Evolutionary conservation across 768 basidiomycete species (phyloP), one percentile per base, ranked within the genome.

Genomic region (Kwoniella sp.): DNA sequence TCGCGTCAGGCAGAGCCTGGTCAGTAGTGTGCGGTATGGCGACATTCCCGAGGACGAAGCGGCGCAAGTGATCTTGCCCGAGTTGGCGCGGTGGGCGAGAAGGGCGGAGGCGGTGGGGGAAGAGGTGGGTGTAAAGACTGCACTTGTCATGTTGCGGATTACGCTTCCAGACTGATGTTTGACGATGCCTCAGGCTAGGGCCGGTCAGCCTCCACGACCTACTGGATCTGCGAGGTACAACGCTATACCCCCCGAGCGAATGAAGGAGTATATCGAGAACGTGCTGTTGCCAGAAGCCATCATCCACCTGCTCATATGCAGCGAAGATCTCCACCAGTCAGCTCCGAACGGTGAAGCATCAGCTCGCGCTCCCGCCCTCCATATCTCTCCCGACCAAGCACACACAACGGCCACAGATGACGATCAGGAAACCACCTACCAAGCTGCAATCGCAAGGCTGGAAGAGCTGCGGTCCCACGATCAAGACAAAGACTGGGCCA

Each of bases 1-100:
- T n/a, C 25, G 39, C n/a, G 27, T 28, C 32, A 33, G 41, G 26
- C 12, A n/a, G 22, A 20, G 6, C 20, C 45, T 56, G 26, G 23
- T 12, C 11, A 10, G 20, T 0, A 27, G 20, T 19, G 39, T 17
- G 0, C 14, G 20, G 38, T 58, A 52, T 49, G 69, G 69, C 0
- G 67, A 68, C 44, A 54, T 66, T 4, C 4, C 20, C 12, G 46
- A 53, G 31, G 46, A 58, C 2, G 58, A 63, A n/a, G 29, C 60
- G 3, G 53, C 48, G 3, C 45, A 60, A 2, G 41, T 62, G 5
- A 46, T 68, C 26, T 25, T 71, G 5, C 67, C 69, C 2, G 64
- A 68, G 42, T 37, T 71, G 39, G 32, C 44, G 42, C 34, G 69
- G 33, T 71, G 66, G 66, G 64, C 56, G 27, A 31, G 65, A 20